Evolutionary conservation across 805 yeast species (phyloP).

Genomic region (Pichia nakasei): DNA sequence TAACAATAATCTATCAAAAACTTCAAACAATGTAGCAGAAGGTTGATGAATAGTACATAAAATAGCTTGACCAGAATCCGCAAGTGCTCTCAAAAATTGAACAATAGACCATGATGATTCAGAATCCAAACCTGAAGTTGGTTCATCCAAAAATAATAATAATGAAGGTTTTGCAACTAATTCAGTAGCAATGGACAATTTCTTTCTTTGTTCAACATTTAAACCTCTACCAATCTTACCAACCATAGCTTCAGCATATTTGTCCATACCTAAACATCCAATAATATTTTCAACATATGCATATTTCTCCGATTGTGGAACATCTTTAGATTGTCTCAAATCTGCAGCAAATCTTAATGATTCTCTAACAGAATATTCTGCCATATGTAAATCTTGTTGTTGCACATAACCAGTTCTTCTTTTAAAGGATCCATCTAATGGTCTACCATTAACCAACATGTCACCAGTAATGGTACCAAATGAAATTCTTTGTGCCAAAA

Average conservation of each 20-base stretch:
- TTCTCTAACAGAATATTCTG: slow-evolving; percentile 43
- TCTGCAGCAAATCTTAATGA: slow-evolving; percentile 39
- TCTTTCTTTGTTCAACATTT: slow-evolving; percentile 47
- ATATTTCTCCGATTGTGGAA: slow-evolving; percentile 32
- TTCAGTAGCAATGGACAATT: slow-evolving; percentile 46
- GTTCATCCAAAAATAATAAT: slow-evolving; percentile 48
- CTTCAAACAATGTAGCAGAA: slow-evolving; percentile 37
- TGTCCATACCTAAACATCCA: slow-evolving; percentile 33
- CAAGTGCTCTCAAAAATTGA: slow-evolving; percentile 40
- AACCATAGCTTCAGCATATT: slow-evolving; percentile 43
- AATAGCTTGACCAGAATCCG: slow-evolving; percentile 46
- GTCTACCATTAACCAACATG: slow-evolving; percentile 45
- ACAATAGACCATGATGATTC: slow-evolving; percentile 53
- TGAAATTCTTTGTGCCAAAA: slow-evolving; percentile 42
- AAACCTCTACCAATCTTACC: slow-evolving; percentile 41
- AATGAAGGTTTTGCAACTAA: slow-evolving; percentile 46
- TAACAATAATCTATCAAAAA: slow-evolving; percentile 29
- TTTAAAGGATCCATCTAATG: slow-evolving; percentile 39
- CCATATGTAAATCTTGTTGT: slow-evolving; percentile 45
- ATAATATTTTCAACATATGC: slow-evolving; percentile 37
- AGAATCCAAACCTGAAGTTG: slow-evolving; percentile 49
- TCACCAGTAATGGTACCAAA: slow-evolving; percentile 52
- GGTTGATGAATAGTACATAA: slow-evolving; percentile 51
- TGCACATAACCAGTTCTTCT: slow-evolving; percentile 51
- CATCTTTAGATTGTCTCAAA: slow-evolving; percentile 38